Conservation (phyloP, 257 asterid species). For the Primulina tabacum region DNA sequence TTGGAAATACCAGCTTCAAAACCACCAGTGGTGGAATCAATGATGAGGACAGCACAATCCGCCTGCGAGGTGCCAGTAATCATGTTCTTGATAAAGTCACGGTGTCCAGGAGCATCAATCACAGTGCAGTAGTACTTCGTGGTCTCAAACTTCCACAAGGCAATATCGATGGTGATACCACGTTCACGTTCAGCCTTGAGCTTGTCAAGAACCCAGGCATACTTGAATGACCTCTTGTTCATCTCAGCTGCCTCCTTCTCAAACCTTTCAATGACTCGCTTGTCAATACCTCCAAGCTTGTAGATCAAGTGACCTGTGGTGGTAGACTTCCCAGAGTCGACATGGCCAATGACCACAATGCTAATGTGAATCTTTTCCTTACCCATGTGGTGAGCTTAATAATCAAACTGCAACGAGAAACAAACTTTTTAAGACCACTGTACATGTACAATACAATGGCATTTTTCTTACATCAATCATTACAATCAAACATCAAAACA, state of each 20-base stretch:
- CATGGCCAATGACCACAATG: constrained; percentile 72
- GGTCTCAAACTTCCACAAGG: constrained; percentile 50
- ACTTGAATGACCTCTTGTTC: constrained; percentile 43
- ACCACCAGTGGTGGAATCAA: constrained; percentile 51
- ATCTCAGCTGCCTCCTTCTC: constrained; percentile 52
- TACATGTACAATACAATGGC: too few species aligned
- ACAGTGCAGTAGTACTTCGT: constrained; percentile 46
- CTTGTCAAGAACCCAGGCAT: constrained; percentile 50
- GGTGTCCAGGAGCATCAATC: constrained; percentile 45
- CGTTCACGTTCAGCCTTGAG: constrained; percentile 52
- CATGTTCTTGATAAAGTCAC: constrained; percentile 45
- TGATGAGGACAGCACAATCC: constrained; percentile 43
- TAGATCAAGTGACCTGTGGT: constrained; percentile 72
- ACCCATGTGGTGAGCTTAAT: constrained; percentile 35
- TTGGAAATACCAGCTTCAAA: constrained; percentile 49
- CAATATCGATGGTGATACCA: constrained; percentile 47
- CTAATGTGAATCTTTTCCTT: constrained; percentile 57
- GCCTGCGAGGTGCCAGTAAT: constrained; percentile 44
- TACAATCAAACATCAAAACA: too few species aligned
- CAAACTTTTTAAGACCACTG: too few species aligned
- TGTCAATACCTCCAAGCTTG: constrained; percentile 68
- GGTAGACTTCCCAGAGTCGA: constrained; percentile 69
- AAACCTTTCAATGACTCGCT: constrained; percentile 61
- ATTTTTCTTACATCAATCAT: too few species aligned
- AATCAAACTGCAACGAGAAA: too few species aligned